Conservation (phyloP, 2,329 filamentous ascomycete genomes). For the Fusarium miscanthi region DNA sequence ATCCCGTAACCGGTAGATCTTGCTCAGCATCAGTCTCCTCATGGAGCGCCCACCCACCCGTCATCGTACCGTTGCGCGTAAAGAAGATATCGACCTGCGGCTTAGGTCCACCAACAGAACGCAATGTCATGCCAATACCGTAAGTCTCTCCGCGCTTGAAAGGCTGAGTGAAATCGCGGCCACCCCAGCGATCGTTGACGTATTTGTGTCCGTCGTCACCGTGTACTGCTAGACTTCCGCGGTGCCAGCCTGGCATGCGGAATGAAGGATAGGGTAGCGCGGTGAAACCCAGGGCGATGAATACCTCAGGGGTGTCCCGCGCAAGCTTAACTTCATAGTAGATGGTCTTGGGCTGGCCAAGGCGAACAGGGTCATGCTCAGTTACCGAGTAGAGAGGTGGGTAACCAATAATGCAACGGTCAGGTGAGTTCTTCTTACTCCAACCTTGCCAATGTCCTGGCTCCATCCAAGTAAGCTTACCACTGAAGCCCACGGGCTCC, state of each 20-base stretch:
- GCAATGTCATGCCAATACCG: slow-evolving; percentile 77
- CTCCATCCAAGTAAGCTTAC: slow-evolving; percentile 57
- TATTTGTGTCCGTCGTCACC: slow-evolving; percentile 82
- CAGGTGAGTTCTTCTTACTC: slow-evolving; percentile 59
- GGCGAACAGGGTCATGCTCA: slow-evolving; percentile 67
- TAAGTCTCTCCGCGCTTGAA: slow-evolving; percentile 75
- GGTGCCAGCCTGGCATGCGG: slow-evolving; percentile 84
- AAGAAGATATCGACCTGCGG: slow-evolving; percentile 67
- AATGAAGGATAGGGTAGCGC: slow-evolving; percentile 82
- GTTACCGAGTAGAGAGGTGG: slow-evolving; percentile 74
- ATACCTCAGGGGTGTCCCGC: slow-evolving; percentile 57
- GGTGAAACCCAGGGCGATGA: slow-evolving; percentile 74
- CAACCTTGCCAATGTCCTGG: slow-evolving; percentile 64
- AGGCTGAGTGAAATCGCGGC: slow-evolving; percentile 72
- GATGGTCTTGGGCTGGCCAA: slow-evolving; percentile 59
- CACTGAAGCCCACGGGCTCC: slow-evolving; percentile 60
- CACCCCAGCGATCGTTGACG: slow-evolving; percentile 80
- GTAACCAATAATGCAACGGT: slow-evolving; percentile 73
- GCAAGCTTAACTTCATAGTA: slow-evolving; percentile 79
- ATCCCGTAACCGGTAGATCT: slow-evolving; percentile 71
- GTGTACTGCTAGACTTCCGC: slow-evolving; percentile 79
- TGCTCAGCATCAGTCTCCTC: slow-evolving; percentile 75
- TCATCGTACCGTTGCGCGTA: slow-evolving; percentile 71
- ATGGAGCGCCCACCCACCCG: slow-evolving; percentile 76
- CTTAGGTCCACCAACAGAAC: slow-evolving; percentile 46